Evolutionary conservation across 805 yeast species (phyloP), one percentile per base, ranked within the genome.

Genomic region (Zygotorulaspora danielsina): DNA sequence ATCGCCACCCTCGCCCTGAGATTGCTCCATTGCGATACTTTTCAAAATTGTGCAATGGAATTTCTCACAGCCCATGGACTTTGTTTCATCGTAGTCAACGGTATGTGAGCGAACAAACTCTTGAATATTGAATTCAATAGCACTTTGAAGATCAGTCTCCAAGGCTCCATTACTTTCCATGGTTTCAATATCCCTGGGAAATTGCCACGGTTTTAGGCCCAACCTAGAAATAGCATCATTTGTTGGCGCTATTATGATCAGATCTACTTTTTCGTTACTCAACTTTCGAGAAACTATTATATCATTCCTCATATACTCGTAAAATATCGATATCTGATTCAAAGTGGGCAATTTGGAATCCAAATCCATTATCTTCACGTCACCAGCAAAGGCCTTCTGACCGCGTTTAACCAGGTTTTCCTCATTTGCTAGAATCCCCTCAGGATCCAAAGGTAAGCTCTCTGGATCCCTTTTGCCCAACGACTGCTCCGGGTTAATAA

Each of bases 181-280:
- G 5, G 25, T 34, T 16, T 67, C 67, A 11, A 76, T 65, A 4
- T 66, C 51, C 6, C 54, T 57, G 0, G 95, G 95, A 59, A 81
- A 86, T 55, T 81, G 81, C 95, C 95, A 87, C 15, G 95, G 95
- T 57, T 85, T 86, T 39, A 58, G 40, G 3, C 60, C 9, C 34
- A 80, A 54, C 2, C 68, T 62, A 21, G 64, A 63, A 42, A 86
- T 67, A 3, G 86, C 89, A 9, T 59, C 61, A 53, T 86, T 77
- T 2, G 77, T 67, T 6, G 95, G 95, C 2, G 94, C 85, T 53
- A 86, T 72, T 5, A 86, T 72, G 16, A 84, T 62, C 40, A 64
- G 68, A 51, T 66, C 66, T 26, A 54, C 52, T 20, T 65, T 62
- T 11, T 63, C 57, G 42, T 68, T 61, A 42, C 73, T 78, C 46